Percentiles rank a stretch among this genome's conserved stretches.
These are phyloP conservation scores for Fusarium dlaminii DNA, from an alignment of 2,329 filamentous ascomycete species.

Conservation along the genomic window DNA sequence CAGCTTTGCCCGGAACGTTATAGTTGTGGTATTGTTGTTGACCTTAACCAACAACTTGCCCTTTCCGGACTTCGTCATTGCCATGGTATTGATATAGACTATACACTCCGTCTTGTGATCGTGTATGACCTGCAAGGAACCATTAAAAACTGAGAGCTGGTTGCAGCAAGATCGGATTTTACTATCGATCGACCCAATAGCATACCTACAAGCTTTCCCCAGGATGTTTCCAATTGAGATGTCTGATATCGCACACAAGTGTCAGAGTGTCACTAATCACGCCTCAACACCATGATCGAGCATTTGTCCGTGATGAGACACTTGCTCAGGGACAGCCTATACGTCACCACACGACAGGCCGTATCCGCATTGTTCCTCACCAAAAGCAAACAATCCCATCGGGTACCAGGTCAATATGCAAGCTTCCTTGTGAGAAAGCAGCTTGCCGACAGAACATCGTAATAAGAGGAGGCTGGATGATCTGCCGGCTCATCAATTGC, in stretches of 20 bases:
- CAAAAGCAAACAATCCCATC: not conserved
- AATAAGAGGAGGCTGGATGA: not conserved
- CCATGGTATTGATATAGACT: not conserved
- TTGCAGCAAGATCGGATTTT: not conserved
- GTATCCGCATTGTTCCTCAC: not conserved
- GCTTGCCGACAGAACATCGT: not conserved
- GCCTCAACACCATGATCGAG: not conserved
- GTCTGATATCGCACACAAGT: not conserved
- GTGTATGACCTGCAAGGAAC: not conserved
- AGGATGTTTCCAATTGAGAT: not conserved
- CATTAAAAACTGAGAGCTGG: not conserved
- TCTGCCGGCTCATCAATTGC: slow-evolving; percentile 26
- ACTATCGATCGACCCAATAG: not conserved
- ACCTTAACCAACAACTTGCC: not conserved
- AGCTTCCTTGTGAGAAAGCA: not conserved
- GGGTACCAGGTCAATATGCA: not conserved
- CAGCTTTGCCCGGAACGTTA: not conserved
- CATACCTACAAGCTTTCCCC: not conserved
- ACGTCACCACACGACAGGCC: slow-evolving; percentile 20
- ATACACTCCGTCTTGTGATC: not conserved
- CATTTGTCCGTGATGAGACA: not conserved
- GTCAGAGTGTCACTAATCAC: not conserved
- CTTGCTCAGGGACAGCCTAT: not conserved
- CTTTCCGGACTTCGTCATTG: not conserved
- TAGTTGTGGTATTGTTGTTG: not conserved